Percentiles rank a stretch among this genome's conserved stretches.
phyloP scores from a whole-genome alignment of 73 alveolate species.

The Paramecium primaurelia region DNA sequence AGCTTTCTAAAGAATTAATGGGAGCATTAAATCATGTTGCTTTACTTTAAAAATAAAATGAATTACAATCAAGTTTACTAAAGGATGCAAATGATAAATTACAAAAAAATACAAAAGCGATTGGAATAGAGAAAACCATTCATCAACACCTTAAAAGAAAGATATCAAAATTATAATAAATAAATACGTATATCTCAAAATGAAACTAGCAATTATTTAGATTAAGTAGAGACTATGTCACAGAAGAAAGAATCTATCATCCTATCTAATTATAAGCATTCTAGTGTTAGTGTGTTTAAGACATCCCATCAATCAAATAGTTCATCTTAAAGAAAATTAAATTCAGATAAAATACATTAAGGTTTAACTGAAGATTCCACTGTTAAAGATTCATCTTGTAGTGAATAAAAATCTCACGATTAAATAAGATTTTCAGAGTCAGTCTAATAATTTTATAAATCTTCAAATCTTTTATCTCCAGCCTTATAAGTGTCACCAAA shows the following conservation, averaged over 20 bases:
- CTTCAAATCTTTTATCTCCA: constrained; percentile 9
- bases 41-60: not conserved
- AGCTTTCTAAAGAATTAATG: not conserved
- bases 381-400: not conserved
- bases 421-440: not conserved
- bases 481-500: not conserved
- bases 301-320: not conserved
- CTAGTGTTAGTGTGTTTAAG: not conserved
- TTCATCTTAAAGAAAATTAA: not conserved
- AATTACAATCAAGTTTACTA: not conserved
- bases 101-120: not conserved
- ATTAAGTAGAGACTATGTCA: not conserved
- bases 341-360: not conserved
- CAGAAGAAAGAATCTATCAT: not conserved
- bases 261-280: not conserved
- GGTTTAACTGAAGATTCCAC: constrained; percentile 6
- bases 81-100: not conserved
- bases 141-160: not conserved
- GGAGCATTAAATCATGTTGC: not conserved
- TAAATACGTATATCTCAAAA: not conserved
- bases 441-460: not conserved
- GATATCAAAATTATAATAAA: not conserved
- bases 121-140: not conserved
- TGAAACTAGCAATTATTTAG: not conserved
- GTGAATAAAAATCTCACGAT: not conserved